Evolutionary conservation across 225 moss, liverwort and hornwort genomes (phyloP).

Genomic region (Polytrichum commune): DNA sequence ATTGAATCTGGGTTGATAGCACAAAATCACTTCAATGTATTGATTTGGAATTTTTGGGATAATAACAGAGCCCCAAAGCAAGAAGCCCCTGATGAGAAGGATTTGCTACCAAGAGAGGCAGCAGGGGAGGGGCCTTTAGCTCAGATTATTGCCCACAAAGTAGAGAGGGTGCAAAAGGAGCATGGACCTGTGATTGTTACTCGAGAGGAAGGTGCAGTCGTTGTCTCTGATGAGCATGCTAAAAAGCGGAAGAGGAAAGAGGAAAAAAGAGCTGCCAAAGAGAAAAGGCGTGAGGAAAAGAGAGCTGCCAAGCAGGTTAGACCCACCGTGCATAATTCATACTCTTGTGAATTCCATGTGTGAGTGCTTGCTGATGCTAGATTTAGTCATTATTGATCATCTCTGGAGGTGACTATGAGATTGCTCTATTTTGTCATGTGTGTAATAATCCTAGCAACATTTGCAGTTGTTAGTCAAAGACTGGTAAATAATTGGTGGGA

Average conservation of each 20-base stretch:
- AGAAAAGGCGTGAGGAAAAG: constrained; percentile 48
- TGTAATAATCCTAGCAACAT: background rate
- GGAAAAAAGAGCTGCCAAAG: constrained; percentile 52
- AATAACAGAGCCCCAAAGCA: constrained; percentile 38
- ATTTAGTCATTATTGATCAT: background rate
- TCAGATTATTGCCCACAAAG: constrained; percentile 29
- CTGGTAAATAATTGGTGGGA: background rate
- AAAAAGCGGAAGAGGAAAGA: constrained; percentile 46
- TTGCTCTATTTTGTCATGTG: background rate
- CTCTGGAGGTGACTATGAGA: background rate
- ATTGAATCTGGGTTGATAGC: no score
- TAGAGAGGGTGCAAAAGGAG: constrained; percentile 23
- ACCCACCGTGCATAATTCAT: background rate
- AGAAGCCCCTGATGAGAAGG: constrained; percentile 45
- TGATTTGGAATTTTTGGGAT: background rate
- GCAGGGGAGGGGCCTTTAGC: constrained; percentile 28
- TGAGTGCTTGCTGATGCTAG: background rate
- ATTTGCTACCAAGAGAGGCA: constrained; percentile 35
- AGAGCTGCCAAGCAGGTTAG: constrained; percentile 43
- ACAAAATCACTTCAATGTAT: no score
- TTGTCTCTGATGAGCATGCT: constrained; percentile 22
- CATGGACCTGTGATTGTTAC: constrained; percentile 12
- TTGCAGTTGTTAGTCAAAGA: background rate
- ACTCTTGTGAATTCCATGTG: background rate
- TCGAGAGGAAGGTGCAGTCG: constrained; percentile 21